These are phyloP conservation scores for Xylaria telfairii DNA, from an alignment of 495 filamentous ascomycete genomes.

Conservation along the genomic window DNA sequence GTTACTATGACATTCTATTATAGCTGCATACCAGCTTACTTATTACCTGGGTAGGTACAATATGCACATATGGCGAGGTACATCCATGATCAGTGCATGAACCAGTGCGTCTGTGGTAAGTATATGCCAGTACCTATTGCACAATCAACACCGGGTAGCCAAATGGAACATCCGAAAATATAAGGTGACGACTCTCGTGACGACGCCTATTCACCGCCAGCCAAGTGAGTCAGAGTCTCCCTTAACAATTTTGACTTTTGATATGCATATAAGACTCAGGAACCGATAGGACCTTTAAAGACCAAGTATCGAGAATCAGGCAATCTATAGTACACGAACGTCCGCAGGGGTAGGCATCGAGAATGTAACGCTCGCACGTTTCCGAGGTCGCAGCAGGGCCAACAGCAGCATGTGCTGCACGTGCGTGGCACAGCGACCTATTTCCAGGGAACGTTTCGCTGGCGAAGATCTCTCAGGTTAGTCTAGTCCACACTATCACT, in stretches of 20 bases:
- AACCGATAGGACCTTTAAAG: neutral
- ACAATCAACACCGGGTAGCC: too few species aligned
- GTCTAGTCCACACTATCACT: neutral
- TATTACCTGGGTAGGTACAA: too few species aligned
- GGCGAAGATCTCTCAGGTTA: neutral
- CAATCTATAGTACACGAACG: neutral
- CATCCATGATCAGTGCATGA: conserved; percentile 19
- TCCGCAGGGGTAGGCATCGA: conserved; percentile 10
- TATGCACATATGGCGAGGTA: conserved; percentile 11
- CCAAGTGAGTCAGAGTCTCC: too few species aligned
- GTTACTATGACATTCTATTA: neutral
- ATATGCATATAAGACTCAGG: neutral
- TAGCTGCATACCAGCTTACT: conserved; percentile 16
- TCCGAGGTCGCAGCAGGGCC: conserved; percentile 6
- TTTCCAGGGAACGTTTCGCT: conserved; percentile 13
- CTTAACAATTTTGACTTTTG: neutral
- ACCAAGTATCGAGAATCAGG: neutral
- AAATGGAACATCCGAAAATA: too few species aligned
- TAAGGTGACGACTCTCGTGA: too few species aligned
- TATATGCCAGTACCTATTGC: neutral
- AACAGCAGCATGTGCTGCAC: conserved; percentile 18
- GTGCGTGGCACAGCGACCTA: conserved; percentile 21
- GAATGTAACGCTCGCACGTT: conserved; percentile 30
- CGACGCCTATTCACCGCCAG: too few species aligned
- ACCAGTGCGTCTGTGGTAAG: conserved; percentile 9